Evolutionary conservation across 352 stramenopile species (phyloP), one percentile per base, ranked within the genome.

Genomic region (Blastocystis sp.): DNA sequence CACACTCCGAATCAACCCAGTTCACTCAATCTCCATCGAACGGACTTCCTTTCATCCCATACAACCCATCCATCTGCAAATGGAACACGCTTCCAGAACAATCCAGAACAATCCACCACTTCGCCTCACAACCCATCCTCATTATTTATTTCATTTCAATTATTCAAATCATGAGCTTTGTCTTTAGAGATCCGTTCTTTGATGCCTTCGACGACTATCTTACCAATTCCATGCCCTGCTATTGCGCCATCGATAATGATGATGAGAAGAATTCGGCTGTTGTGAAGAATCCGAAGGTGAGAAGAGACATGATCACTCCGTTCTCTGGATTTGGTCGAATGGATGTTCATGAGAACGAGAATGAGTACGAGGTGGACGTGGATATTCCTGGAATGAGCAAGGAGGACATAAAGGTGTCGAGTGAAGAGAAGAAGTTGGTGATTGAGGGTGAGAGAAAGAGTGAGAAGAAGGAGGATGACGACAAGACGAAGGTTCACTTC

Each of bases 351-450:
- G 66, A 76, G 66, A 76, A 48, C 48, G 48, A 76, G 7, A 76
- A 60, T 7, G 21, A 53, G 10, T 76, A 60, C 66, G 66, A 60
- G 7, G 28, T 76, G 17, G 21, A 9, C 3, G 19, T 76, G 41
- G 66, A 76, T 76, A 21, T 76, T 76, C 66, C 66, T 60, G 66
- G 66, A n/a, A 76, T 76, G 66, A 76, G 52, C 7, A 76, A 76
- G 48, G 66, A 76, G 23, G 66, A 76, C 5, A 38, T 76, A 4
- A 53, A 76, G 41, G 7, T 48, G 48, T 28, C 66, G 41, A 76
- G 14, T 76, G 66, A 76, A 17, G 28, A 76, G 17, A 60, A 76
- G 9, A 38, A 48, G 7, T 34, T 76, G 41, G 48, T 60, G 14
- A 48, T 76, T 5, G 66, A 76, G 48, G 41, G 66, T 62, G 67